These are phyloP conservation scores for Euphorbia schlechtendalii DNA, from an alignment of 441 rosid genomes.

Conservation along the genomic window DNA sequence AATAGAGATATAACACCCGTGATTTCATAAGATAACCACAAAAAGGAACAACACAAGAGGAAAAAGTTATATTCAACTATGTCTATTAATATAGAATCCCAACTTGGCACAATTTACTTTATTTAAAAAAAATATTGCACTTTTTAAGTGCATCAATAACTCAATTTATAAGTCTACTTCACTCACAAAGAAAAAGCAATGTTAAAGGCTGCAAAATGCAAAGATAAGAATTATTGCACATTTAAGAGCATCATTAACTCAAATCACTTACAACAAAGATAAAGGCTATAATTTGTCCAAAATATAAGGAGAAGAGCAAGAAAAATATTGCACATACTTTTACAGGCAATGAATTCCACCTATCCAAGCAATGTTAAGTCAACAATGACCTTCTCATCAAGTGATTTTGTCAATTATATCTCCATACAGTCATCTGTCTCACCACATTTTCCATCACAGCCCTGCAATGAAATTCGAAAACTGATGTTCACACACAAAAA, in stretches of 20 bases:
- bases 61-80: background rate
- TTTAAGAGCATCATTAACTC: too few relatives aligned
- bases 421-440: conserved; percentile 81
- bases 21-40: too few relatives aligned
- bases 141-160: background rate
- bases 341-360: conserved; percentile 50
- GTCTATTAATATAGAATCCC: background rate
- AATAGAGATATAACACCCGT: background rate
- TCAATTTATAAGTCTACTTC: background rate
- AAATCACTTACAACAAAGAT: too few relatives aligned
- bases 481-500: background rate
- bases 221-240: too few relatives aligned
- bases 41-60: background rate
- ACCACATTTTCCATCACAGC: conserved; percentile 76
- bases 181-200: too few relatives aligned
- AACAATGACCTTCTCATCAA: conserved; percentile 3
- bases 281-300: too few relatives aligned
- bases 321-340: conserved; percentile 23
- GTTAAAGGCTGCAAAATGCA: too few relatives aligned
- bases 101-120: background rate
- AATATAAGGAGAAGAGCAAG: too few relatives aligned
- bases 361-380: conserved; percentile 49
- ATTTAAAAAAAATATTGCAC: too few relatives aligned
- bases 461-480: conserved; percentile 35
- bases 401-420: too few relatives aligned